These are phyloP conservation scores for Acanthamoeba rhysodes DNA, from an alignment of 208 protist genomes.

Conservation along the genomic window DNA sequence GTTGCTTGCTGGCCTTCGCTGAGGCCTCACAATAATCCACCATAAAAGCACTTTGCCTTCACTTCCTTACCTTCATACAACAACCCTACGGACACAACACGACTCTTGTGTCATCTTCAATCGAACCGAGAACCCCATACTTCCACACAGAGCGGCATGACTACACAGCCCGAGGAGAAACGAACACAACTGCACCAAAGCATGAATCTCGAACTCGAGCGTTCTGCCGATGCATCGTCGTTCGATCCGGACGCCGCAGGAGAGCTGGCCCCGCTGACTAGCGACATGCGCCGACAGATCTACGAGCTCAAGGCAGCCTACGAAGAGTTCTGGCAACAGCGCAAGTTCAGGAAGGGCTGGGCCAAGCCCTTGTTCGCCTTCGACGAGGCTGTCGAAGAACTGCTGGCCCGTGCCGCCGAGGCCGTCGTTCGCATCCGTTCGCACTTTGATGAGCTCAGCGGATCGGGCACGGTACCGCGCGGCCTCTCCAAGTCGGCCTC, in stretches of 20 bases:
- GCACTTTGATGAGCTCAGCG: background rate
- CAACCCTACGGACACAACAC: too few species aligned
- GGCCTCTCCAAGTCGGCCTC: background rate
- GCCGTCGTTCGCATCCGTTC: slow-evolving; percentile 1
- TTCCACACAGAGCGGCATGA: background rate
- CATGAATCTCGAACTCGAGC: background rate
- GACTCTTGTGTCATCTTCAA: too few species aligned
- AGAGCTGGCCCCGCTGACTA: background rate
- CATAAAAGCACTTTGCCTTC: too few species aligned
- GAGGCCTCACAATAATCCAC: too few species aligned
- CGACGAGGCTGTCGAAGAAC: slow-evolving; percentile 3
- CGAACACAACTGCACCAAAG: background rate
- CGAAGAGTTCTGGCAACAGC: slow-evolving; percentile 23
- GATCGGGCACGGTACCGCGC: background rate
- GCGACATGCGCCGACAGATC: background rate
- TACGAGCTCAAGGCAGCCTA: slow-evolving; percentile 25
- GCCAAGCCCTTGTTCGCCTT: slow-evolving; percentile 10
- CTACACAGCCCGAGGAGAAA: background rate
- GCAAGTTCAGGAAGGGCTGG: slow-evolving; percentile 39
- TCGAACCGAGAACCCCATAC: background rate
- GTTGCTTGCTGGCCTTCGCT: too few species aligned
- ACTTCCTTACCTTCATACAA: too few species aligned
- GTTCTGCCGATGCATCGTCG: background rate
- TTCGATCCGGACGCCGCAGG: background rate
- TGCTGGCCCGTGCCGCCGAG: slow-evolving; percentile 12